phyloP scores from a whole-genome alignment of 257 asterid genomes.

The Gardenia jasminoides region DNA sequence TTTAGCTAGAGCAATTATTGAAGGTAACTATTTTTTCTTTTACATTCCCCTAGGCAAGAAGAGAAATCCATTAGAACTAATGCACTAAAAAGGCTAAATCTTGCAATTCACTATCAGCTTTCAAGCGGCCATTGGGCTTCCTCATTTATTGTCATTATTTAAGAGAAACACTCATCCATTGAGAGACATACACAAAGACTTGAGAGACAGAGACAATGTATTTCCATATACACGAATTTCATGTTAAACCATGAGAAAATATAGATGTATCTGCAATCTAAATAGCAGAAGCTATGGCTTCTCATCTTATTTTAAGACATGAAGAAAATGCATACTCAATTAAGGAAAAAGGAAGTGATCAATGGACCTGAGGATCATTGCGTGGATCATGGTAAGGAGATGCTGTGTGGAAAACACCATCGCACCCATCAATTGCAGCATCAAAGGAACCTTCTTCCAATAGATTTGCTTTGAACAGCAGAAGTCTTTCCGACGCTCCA shows the following conservation, averaged over 20 bases:
- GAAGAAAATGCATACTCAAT: neutral
- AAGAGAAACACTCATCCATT: no score
- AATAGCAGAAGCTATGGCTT: neutral
- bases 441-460: conserved; percentile 84
- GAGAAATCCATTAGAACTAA: no score
- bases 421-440: conserved; percentile 74
- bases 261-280: neutral
- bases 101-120: neutral
- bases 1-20: no score
- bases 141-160: no score
- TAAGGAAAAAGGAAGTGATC: neutral
- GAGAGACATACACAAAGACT: neutral
- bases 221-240: neutral
- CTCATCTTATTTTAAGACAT: neutral
- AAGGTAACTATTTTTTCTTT: no score
- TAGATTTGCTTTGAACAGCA: conserved; percentile 63
- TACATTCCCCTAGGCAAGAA: neutral
- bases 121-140: no score
- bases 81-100: neutral
- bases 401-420: conserved; percentile 86
- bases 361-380: conserved; percentile 67
- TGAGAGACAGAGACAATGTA: neutral
- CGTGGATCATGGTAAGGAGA: conserved; percentile 62
- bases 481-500: conserved; percentile 89
- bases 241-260: neutral